A percentile compares a stretch with the other conserved stretches of the same genome.
phyloP scores from a whole-genome alignment of 106 monocot genomes.

The Iris macrosiphon region DNA sequence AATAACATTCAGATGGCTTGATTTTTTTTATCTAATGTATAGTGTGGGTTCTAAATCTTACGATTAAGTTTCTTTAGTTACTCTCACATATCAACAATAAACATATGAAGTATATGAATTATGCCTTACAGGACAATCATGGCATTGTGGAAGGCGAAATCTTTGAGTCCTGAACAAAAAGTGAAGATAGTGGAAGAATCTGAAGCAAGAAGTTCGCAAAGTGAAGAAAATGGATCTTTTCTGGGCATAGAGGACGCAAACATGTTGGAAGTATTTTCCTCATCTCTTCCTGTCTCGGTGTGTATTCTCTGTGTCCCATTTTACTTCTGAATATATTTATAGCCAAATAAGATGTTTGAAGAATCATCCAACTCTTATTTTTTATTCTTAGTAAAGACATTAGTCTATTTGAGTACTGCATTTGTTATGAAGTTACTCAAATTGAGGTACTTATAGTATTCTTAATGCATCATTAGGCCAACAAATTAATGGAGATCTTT shows the following conservation, averaged over 20 bases:
- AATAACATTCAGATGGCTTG: too few relatives aligned
- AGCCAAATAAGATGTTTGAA: too few relatives aligned
- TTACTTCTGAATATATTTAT: not conserved
- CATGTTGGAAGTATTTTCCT: slow-evolving; percentile 58
- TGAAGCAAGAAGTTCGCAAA: slow-evolving; percentile 27
- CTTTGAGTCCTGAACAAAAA: slow-evolving; percentile 68
- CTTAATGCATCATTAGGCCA: not conserved
- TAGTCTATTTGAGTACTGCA: too few relatives aligned
- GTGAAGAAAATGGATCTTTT: slow-evolving; percentile 51
- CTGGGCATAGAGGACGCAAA: slow-evolving; percentile 51
- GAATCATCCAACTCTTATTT: not conserved
- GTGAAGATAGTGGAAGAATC: slow-evolving; percentile 65
- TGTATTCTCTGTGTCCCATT: slow-evolving; percentile 6
- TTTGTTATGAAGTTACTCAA: not conserved
- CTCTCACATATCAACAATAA: too few relatives aligned
- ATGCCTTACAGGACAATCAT: slow-evolving; percentile 65
- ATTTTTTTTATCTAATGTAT: too few relatives aligned
- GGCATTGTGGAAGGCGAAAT: slow-evolving; percentile 79
- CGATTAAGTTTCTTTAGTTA: too few relatives aligned
- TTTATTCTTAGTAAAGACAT: not conserved
- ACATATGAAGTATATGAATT: too few relatives aligned
- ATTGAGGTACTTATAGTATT: not conserved
- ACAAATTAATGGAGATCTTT: slow-evolving; percentile 60
- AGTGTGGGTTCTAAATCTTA: too few relatives aligned
- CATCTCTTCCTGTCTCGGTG: slow-evolving; percentile 41